phyloP scores from a whole-genome alignment of 345 rosid species.

The Dovyalis caffra region DNA sequence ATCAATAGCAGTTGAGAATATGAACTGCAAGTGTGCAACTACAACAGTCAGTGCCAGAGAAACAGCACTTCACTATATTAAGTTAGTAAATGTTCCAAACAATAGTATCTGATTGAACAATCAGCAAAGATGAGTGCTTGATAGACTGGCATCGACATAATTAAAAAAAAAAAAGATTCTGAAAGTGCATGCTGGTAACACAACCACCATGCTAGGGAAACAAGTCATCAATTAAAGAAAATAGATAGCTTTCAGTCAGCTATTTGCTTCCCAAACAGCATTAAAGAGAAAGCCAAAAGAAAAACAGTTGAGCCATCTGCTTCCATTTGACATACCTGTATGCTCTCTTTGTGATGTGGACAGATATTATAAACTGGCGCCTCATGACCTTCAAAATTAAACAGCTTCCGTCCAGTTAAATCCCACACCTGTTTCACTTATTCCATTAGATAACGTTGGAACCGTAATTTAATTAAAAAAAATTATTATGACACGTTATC shows the following conservation, averaged over 20 bases:
- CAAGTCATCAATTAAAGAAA: not conserved
- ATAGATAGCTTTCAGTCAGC: not conserved
- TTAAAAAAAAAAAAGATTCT: not conserved
- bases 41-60: slow-evolving; percentile 12
- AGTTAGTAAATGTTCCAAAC: not conserved
- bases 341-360: slow-evolving; percentile 84
- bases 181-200: not conserved
- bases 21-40: slow-evolving; percentile 48
- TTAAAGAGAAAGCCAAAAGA: not conserved
- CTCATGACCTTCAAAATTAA: slow-evolving; percentile 80
- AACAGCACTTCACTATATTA: not conserved
- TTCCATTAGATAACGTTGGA: slow-evolving; percentile 24
- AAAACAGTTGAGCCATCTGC: not conserved
- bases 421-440: slow-evolving; percentile 81
- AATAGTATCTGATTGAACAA: not conserved
- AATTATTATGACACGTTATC: not conserved
- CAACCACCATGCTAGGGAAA: not conserved
- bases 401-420: slow-evolving; percentile 52
- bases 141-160: not conserved
- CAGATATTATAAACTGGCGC: slow-evolving; percentile 85
- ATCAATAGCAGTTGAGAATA: slow-evolving; percentile 75
- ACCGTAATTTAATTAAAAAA: slow-evolving; percentile 14
- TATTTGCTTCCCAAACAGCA: not conserved
- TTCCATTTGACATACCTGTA: slow-evolving; percentile 55
- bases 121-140: not conserved